Conservation (phyloP, 129 eudicot species). For the Saposhnikovia divaricata region DNA sequence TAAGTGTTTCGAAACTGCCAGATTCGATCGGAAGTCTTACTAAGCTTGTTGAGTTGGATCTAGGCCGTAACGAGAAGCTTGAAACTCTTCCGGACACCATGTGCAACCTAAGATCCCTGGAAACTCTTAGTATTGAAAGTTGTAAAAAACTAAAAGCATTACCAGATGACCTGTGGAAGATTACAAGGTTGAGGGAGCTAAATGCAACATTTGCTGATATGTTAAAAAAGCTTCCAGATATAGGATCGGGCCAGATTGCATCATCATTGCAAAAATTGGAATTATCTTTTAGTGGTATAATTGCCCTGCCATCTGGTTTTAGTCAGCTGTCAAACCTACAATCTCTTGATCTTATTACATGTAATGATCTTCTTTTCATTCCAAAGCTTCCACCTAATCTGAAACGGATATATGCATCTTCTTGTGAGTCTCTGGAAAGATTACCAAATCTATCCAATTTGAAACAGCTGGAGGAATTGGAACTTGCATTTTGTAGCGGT, state of each 20-base stretch:
- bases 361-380: not conserved
- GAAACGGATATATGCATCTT: fast-evolving
- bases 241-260: no score
- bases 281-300: not conserved
- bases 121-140: no score
- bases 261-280: not conserved
- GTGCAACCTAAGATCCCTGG: not conserved
- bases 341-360: not conserved
- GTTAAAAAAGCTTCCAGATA: not conserved
- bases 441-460: not conserved
- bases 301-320: not conserved
- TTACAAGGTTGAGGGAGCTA: not conserved
- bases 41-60: not conserved
- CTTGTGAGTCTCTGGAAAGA: not conserved
- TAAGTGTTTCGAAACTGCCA: not conserved
- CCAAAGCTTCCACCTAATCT: not conserved
- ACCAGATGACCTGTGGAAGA: not conserved
- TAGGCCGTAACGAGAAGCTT: not conserved
- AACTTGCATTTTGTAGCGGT: no score
- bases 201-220: fast-evolving
- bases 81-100: not conserved
- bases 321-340: not conserved
- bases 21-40: not conserved
- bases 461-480: not conserved
- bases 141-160: not conserved